Evolutionary conservation across 75 land plant genomes (phyloP).

Genomic region (Pinus albicaulis): DNA sequence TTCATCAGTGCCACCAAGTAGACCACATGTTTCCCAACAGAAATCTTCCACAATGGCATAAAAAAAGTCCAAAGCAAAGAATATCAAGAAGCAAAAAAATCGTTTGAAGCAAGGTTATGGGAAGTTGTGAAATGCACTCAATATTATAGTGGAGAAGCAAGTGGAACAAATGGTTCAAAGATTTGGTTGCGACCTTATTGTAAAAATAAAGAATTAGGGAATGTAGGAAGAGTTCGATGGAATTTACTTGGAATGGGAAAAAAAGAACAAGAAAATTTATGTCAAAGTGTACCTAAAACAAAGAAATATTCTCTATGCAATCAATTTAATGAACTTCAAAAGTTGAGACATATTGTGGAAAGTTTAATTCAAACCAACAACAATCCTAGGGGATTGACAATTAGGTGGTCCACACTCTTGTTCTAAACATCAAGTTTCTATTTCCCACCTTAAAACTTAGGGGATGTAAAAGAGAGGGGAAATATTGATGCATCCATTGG

Average conservation of each 20-base stretch:
- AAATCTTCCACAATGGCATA: too few relatives aligned
- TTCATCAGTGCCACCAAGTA: too few relatives aligned
- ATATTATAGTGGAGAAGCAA: not conserved
- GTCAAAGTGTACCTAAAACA: not conserved
- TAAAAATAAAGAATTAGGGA: not conserved
- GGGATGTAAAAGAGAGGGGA: not conserved
- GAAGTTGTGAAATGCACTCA: too few relatives aligned
- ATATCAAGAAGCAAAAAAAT: too few relatives aligned
- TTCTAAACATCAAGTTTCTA: not conserved
- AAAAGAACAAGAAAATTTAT: not conserved
- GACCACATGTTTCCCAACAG: too few relatives aligned
- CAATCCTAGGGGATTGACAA: not conserved
- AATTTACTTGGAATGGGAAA: not conserved
- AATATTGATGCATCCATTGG: not conserved
- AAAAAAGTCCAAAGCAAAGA: too few relatives aligned
- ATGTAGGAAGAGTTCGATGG: not conserved
- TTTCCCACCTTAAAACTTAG: not conserved
- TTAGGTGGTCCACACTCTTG: not conserved
- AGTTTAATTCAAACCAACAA: not conserved
- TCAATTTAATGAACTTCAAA: not conserved
- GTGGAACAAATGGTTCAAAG: not conserved
- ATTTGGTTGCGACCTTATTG: not conserved
- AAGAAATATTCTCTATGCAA: not conserved
- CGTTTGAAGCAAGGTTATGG: too few relatives aligned
- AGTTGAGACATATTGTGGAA: not conserved